Conservation (phyloP, 192 early-diverging fungal species). For the Chytriomyces hyalinus region DNA sequence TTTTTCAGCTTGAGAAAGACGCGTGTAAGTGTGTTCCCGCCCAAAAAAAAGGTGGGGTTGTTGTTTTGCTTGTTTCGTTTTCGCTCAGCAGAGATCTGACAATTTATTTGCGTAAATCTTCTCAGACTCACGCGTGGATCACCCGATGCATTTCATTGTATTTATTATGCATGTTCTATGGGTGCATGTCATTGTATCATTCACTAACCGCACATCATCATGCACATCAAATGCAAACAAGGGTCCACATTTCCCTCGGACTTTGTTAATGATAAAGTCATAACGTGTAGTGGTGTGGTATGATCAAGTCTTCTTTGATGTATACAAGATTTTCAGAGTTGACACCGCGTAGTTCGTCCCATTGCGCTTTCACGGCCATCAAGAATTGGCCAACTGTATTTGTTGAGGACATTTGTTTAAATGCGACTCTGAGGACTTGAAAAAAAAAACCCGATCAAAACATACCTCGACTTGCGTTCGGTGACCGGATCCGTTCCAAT, state of each 20-base stretch:
- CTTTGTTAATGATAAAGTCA: conserved; percentile 94
- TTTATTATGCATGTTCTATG: background rate
- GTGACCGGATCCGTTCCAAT: conserved; percentile 98
- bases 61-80: background rate
- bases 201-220: conserved; percentile 84
- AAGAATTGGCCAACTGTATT: conserved; percentile 87
- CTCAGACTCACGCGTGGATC: background rate
- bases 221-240: conserved; percentile 93
- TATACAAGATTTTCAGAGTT: conserved; percentile 88
- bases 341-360: conserved; percentile 77
- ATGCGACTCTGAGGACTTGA: background rate
- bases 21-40: background rate
- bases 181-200: conserved; percentile 82
- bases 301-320: conserved; percentile 94
- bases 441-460: background rate
- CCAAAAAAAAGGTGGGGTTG: too few species aligned
- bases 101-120: background rate
- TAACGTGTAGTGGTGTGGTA: conserved; percentile 88
- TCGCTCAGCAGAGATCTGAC: background rate
- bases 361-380: conserved; percentile 79
- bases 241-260: conserved; percentile 94
- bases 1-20: background rate
- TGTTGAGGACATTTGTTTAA: too few species aligned
- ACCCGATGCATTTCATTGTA: background rate
- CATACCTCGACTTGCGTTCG: conserved; percentile 74